Evolutionary conservation across 305 asterid genomes (phyloP), one percentile per base, ranked within the genome.

Genomic region (Andrographis paniculata): DNA sequence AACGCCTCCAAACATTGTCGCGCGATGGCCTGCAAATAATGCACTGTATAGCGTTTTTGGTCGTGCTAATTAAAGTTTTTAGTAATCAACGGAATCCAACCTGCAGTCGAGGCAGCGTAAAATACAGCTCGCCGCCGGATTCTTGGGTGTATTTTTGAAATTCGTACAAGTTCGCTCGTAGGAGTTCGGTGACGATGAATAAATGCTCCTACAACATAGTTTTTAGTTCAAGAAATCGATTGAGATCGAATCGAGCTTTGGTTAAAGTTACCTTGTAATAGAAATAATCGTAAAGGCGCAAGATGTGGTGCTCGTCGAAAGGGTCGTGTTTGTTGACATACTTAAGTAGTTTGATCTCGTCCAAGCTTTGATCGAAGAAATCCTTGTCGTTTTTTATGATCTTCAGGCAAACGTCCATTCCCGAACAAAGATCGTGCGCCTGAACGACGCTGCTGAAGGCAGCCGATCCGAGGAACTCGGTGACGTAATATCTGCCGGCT

Each of bases 341-440:
- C 79, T 91, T 91, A 28, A 91, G 70, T 65, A 91, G 96, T 50
- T 91, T 91, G 68, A 91, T 87, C 72, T 91, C 99, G 20, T 87
- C 99, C 55, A 91, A 68, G 76, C 99, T 91, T 68, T 91, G 99
- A 62, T 91, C 99, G 27, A 91, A 91, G 48, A 83, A 91, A 58
- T 91, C 99, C 74, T 91, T 91, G 71, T 91, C 94, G 6, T 91
- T 91, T 55, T 91, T 91, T 48, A 91, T 87, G 67, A 91, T 91
- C 84, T 91, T 91, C 64, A 91, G 65, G 70, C 95, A 87, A 68
- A 91, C 95, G 39, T 87, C 95, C 71, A 68, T 57, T 23, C 95
- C 96, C 4, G 72, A 56, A 63, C 62, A 70, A 47, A 87, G 84
- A 74, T 91, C 99, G 17, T 66, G 93, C 1, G 96, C 99, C 69